A percentile compares a stretch with the other conserved stretches of the same genome.
These are phyloP conservation scores for Ceratocystis ficicola DNA, from an alignment of 2,329 filamentous ascomycete genomes.

Conservation along the genomic window DNA sequence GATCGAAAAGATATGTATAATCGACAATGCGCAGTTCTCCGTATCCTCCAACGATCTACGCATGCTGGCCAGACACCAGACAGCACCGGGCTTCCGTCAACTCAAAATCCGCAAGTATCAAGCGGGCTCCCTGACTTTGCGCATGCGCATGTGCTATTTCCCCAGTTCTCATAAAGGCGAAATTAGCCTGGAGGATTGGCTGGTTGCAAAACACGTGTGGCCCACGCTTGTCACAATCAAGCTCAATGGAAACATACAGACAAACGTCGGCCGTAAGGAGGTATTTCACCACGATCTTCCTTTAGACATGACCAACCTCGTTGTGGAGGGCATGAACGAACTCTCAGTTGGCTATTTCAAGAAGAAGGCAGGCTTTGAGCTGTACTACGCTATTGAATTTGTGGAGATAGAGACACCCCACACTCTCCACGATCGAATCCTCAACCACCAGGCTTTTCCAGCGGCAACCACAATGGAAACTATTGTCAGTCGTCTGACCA, in stretches of 20 bases:
- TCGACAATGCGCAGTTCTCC: background rate
- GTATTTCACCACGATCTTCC: constrained; percentile 67
- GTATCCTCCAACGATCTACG: background rate
- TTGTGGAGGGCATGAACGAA: constrained; percentile 49
- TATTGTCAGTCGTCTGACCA: background rate
- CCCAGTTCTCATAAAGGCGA: background rate
- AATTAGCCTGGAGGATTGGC: background rate
- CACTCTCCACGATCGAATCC: constrained; percentile 33
- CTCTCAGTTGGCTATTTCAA: constrained; percentile 41
- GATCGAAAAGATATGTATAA: background rate
- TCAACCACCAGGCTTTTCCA: constrained; percentile 31
- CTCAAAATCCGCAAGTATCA: constrained; percentile 15
- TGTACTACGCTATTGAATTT: constrained; percentile 54
- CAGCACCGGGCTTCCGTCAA: background rate
- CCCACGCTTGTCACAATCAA: constrained; percentile 1
- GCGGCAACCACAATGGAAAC: constrained; percentile 23
- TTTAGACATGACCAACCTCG: constrained; percentile 54
- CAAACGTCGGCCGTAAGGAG: constrained; percentile 47
- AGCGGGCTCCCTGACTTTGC: constrained; percentile 2
- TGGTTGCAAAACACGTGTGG: constrained; percentile 7
- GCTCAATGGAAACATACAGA: background rate
- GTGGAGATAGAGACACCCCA: constrained; percentile 44
- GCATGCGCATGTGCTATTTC: constrained; percentile 14
- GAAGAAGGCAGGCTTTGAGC: background rate
- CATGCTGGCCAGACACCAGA: background rate